These are phyloP conservation scores for Beauveria pseudobassiana DNA, from an alignment of 2,329 filamentous ascomycete species.

Conservation along the genomic window DNA sequence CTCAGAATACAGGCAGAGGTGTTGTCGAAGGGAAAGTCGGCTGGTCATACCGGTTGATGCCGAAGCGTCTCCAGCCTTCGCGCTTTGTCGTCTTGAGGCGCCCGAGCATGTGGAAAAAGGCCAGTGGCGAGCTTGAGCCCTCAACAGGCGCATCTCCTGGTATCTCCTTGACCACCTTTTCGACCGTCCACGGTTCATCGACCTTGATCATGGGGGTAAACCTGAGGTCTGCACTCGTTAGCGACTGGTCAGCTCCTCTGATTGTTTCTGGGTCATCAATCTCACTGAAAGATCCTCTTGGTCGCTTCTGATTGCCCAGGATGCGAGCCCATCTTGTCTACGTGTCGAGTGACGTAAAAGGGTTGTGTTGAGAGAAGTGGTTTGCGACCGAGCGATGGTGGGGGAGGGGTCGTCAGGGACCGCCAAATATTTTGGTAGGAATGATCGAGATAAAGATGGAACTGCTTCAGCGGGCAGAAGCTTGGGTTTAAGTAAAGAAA, in stretches of 20 bases:
- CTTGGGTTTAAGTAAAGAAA: neutral
- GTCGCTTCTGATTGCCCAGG: conserved; percentile 16
- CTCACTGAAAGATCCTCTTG: conserved; percentile 20
- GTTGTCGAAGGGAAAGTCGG: neutral
- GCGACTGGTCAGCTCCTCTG: neutral
- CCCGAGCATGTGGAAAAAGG: conserved; percentile 92
- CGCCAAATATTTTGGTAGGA: neutral
- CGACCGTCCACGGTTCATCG: conserved; percentile 45
- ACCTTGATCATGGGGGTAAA: conserved; percentile 32
- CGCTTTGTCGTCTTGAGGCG: conserved; percentile 93
- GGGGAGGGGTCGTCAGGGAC: conserved; percentile 4
- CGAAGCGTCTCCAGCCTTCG: conserved; percentile 90
- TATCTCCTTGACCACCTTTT: conserved; percentile 59
- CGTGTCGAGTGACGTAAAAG: neutral
- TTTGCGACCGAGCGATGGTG: neutral
- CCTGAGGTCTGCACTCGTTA: conserved; percentile 21
- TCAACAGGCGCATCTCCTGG: conserved; percentile 45
- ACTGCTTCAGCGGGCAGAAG: neutral
- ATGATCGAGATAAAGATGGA: neutral
- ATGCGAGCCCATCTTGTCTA: conserved; percentile 23
- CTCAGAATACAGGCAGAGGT: neutral
- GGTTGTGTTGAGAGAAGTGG: neutral
- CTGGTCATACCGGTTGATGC: conserved; percentile 48
- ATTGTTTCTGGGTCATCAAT: neutral
- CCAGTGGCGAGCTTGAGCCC: conserved; percentile 64